Evolutionary conservation across 2,329 filamentous ascomycete species (phyloP).

Genomic region (Monilinia fructigena): DNA sequence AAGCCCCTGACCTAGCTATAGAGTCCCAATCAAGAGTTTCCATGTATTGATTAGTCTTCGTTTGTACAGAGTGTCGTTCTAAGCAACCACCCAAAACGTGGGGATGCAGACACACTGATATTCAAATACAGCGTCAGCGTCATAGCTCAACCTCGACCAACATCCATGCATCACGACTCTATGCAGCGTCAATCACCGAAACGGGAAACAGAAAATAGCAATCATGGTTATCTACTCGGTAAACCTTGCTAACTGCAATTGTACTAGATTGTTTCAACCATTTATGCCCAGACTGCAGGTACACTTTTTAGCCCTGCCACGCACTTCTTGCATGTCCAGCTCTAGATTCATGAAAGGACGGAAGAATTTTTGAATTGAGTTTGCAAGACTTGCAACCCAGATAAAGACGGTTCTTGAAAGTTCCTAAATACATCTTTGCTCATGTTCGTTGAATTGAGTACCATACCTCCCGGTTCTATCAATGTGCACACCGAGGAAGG

Average conservation of each 20-base stretch:
- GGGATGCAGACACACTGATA: constrained; percentile 1
- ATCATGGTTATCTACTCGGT: constrained; percentile 8
- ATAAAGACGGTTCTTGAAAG: background rate
- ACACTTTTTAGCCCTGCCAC: constrained; percentile 1
- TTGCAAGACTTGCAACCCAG: background rate
- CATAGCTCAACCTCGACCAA: background rate
- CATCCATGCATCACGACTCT: background rate
- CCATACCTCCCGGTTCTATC: background rate
- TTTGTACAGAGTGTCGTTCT: background rate
- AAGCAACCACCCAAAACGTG: constrained; percentile 9
- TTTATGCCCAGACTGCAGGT: constrained; percentile 7
- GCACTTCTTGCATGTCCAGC: constrained; percentile 6
- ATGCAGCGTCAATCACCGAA: constrained; percentile 12
- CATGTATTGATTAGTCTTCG: background rate
- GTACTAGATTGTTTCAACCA: background rate
- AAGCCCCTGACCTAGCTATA: background rate
- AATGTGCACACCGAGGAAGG: background rate
- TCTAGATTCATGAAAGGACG: background rate
- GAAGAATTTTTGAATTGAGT: background rate
- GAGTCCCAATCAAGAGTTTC: too few species aligned
- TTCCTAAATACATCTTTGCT: background rate
- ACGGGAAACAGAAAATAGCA: background rate
- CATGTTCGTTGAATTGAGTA: background rate
- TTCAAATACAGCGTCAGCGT: constrained; percentile 1
- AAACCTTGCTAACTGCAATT: background rate